Conservation (phyloP, 2,329 filamentous ascomycete species). For the Penicillium brasilianum region DNA sequence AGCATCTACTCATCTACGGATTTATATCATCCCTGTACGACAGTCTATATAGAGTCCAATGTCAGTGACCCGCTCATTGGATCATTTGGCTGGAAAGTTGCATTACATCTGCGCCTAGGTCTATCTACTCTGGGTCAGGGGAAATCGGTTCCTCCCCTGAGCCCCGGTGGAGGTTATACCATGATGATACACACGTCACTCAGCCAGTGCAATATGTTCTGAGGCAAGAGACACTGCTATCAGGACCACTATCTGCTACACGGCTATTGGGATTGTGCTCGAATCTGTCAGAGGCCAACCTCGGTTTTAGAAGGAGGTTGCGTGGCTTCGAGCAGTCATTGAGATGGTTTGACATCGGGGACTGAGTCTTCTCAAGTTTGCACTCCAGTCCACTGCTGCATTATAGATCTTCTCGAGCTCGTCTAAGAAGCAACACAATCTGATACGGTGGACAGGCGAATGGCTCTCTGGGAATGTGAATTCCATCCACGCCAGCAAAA, state of each 20-base stretch:
- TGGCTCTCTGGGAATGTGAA: no score
- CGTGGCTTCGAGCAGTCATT: constrained; percentile 12
- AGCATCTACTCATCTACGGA: not conserved
- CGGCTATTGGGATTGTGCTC: constrained; percentile 16
- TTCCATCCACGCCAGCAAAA: no score
- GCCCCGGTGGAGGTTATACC: constrained; percentile 33
- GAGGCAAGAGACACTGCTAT: constrained; percentile 28
- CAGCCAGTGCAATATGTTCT: constrained; percentile 42
- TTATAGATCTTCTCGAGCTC: no score
- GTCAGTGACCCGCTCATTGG: not conserved
- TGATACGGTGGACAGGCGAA: no score
- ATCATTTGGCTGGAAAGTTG: not conserved
- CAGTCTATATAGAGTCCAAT: not conserved
- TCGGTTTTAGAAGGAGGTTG: constrained; percentile 1
- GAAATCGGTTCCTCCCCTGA: constrained; percentile 29
- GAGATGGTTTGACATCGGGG: constrained; percentile 9
- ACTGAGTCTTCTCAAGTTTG: not conserved
- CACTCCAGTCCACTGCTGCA: not conserved
- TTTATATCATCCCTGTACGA: not conserved
- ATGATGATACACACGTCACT: constrained; percentile 39
- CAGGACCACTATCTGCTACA: constrained; percentile 18
- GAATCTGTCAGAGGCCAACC: constrained; percentile 8
- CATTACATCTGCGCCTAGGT: no score
- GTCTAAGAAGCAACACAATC: no score
- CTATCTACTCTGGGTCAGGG: not conserved